A percentile compares a stretch with the other conserved stretches of the same genome.
Evolutionary conservation across 495 filamentous ascomycete species (phyloP).

Genomic region (Recurvomyces mirabilis): DNA sequence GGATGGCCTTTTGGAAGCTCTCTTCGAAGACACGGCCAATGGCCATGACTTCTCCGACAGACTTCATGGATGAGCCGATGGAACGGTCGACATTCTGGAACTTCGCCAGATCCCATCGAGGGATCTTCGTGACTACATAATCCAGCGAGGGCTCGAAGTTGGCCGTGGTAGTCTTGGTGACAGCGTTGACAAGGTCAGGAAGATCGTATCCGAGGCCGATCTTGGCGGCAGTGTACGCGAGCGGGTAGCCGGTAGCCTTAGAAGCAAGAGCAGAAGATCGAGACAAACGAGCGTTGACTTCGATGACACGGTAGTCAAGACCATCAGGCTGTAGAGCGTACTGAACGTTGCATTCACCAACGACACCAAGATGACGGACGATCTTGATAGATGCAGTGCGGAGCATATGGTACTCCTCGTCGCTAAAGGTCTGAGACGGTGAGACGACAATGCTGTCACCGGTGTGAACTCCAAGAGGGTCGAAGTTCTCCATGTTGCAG

Average conservation of each 20-base stretch:
- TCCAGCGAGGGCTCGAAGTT: conserved; percentile 97
- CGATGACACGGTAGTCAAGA: conserved; percentile 95
- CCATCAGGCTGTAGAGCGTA: conserved; percentile 96
- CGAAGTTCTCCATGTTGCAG: conserved; percentile 99
- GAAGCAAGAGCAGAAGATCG: conserved; percentile 90
- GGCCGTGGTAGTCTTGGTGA: conserved; percentile 95
- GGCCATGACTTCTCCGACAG: conserved; percentile 97
- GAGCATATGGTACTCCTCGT: conserved; percentile 99
- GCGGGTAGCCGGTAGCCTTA: conserved; percentile 91
- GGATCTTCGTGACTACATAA: conserved; percentile 97
- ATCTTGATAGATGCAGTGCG: conserved; percentile 98
- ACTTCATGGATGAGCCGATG: conserved; percentile 95
- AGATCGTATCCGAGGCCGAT: conserved; percentile 91
- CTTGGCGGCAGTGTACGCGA: conserved; percentile 92
- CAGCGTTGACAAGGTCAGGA: conserved; percentile 90
- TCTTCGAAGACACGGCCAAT: conserved; percentile 97
- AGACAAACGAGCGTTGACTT: conserved; percentile 95
- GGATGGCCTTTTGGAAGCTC: conserved; percentile 97
- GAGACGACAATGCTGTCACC: conserved; percentile 98
- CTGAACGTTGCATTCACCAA: conserved; percentile 98
- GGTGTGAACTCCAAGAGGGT: conserved; percentile 94
- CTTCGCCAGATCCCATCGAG: conserved; percentile 92
- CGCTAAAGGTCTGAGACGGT: conserved; percentile 89
- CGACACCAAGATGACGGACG: conserved; percentile 90
- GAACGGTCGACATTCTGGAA: conserved; percentile 97